Conservation (phyloP, 306 rosid genomes). For the Castanopsis chinensis region DNA sequence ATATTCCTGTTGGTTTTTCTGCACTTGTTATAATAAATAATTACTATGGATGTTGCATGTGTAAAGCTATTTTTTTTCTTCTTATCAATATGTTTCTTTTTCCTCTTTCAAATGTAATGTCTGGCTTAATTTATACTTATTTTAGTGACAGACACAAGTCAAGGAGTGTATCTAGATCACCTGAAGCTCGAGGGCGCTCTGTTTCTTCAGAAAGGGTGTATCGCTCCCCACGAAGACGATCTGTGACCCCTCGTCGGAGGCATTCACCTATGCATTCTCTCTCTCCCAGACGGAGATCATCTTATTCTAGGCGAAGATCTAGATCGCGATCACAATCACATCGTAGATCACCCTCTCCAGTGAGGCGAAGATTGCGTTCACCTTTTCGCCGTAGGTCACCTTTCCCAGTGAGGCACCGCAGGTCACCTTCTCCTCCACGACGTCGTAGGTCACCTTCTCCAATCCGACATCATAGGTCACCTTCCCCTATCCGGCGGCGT, state of each 20-base stretch:
- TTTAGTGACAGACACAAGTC: slow-evolving; percentile 48
- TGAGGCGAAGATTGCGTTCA: slow-evolving; percentile 26
- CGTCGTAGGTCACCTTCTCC: slow-evolving; percentile 39
- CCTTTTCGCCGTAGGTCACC: slow-evolving; percentile 35
- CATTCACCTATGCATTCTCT: slow-evolving; percentile 49
- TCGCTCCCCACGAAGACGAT: slow-evolving; percentile 43
- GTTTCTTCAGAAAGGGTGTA: slow-evolving; percentile 48
- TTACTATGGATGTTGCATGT: slow-evolving; percentile 5
- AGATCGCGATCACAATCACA: slow-evolving; percentile 25
- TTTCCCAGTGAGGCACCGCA: slow-evolving; percentile 33
- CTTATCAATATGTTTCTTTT: slow-evolving; percentile 14
- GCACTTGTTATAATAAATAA: not conserved
- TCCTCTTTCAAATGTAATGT: slow-evolving; percentile 4
- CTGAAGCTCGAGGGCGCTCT: slow-evolving; percentile 45
- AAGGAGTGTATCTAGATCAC: slow-evolving; percentile 65
- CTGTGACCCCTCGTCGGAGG: slow-evolving; percentile 50
- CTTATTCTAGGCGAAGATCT: slow-evolving; percentile 26
- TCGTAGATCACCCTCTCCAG: slow-evolving; percentile 37
- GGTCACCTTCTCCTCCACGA: slow-evolving; percentile 43
- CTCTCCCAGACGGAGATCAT: slow-evolving; percentile 29
- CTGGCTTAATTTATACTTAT: slow-evolving; percentile 3
- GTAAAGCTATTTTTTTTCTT: not conserved
- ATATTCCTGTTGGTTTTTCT: not conserved
- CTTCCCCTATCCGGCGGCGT: slow-evolving; percentile 41
- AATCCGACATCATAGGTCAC: slow-evolving; percentile 49